Percentiles rank a stretch among this genome's conserved stretches.
Conservation (phyloP, 441 rosid genomes). For the Mallotus japonicus region DNA sequence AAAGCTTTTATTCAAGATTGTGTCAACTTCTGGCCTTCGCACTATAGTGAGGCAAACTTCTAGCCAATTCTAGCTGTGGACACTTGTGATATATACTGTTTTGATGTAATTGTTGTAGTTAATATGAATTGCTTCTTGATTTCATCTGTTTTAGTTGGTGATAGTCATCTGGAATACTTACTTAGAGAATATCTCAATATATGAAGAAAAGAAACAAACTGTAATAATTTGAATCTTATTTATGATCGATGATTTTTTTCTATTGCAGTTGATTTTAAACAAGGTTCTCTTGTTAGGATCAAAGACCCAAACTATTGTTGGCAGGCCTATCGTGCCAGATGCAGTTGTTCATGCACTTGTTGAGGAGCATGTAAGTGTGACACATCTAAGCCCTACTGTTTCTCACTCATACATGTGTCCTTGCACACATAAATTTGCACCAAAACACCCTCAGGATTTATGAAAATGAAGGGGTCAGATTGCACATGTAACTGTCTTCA, state of each 20-base stretch:
- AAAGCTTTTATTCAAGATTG: not conserved
- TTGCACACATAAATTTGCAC: not conserved
- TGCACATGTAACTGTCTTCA: not conserved
- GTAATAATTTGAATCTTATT: not conserved
- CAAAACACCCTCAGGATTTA: not conserved
- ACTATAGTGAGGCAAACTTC: not conserved
- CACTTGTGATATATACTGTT: not conserved
- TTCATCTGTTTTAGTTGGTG: not conserved
- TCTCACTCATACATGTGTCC: not conserved
- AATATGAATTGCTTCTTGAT: not conserved
- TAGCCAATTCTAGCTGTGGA: not conserved
- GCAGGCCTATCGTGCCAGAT: constrained; percentile 78
- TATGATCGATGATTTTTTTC: constrained; percentile 7
- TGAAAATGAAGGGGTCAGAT: not conserved
- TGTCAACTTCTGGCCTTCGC: not conserved
- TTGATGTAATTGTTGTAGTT: not conserved
- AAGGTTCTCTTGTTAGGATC: constrained; percentile 87
- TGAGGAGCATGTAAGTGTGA: constrained; percentile 85
- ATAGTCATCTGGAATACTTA: not conserved
- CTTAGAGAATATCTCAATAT: not conserved
- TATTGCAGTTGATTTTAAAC: constrained; percentile 69
- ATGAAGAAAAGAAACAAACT: not conserved
- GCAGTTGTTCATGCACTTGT: constrained; percentile 89
- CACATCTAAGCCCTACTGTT: constrained; percentile 11
- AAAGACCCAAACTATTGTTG: constrained; percentile 62